Base-by-base conservation (phyloP, 257 asterid species). In the Ocimum tenuiflorum region DNA sequence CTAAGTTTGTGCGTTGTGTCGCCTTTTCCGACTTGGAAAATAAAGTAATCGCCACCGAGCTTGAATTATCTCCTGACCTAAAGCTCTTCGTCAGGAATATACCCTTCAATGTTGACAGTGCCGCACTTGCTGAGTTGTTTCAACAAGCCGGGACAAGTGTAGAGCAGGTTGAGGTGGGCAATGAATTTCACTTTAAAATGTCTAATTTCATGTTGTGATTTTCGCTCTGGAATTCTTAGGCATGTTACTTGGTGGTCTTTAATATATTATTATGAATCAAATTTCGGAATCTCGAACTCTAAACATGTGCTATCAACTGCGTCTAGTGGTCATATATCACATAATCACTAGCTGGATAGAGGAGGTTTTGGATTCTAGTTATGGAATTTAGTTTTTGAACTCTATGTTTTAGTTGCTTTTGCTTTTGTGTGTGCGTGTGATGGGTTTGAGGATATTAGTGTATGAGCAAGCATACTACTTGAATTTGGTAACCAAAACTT, bases 41-140 rank as follows among this genome's bases (percentile, higher is more conserved):
- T 6, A 85, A 55, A 0, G 62, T 31, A 11, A 3, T 12, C 13
- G 67, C 20, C 33, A 19, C 36, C 2, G 52, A 39, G 38, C 8
- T 77, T 36, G 46, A 83, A 22, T 6, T 84, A 51, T 77, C 94
- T 35, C 77, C 85, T 9, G 90, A 87, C 57, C 71, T 70, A 70
- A 89, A 87, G 67, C 70, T 92, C n/a, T 92, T 87, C 14, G 96
- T 92, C 4, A 94, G 99, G 12, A 92, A 92, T 73, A 82, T 92
- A 77, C 88, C 99, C 6, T 92, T 86, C 23, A 70, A 3, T 46
- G 94, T 83, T 6, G 95, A 89, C 56, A 92, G 99, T 14, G 79
- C 83, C 1, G 73, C 73, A 29, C 94, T 92, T 27, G 97, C 99
- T 61, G 83, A 71, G 4, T 72, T 92, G 81, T 87, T 92, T 65